Percentiles rank a stretch among this genome's conserved stretches.
These are phyloP conservation scores for Fusarium pseudograminearum DNA, from an alignment of 2,329 filamentous ascomycete species.

Conservation along the genomic window DNA sequence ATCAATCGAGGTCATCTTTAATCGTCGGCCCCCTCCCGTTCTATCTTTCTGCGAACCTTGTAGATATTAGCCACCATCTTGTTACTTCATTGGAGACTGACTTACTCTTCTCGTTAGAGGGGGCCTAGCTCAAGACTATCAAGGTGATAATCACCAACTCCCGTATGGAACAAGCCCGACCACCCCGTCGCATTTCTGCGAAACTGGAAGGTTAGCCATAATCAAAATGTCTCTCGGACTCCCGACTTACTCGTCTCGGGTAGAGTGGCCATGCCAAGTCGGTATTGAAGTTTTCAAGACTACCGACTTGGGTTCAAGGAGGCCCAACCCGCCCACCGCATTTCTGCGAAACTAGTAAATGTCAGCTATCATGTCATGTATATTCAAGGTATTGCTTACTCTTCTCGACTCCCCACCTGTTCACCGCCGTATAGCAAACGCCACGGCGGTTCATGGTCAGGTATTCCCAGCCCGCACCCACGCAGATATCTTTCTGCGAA, in stretches of 20 bases:
- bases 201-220: background rate
- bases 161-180: background rate
- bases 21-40: background rate
- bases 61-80: background rate
- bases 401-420: background rate
- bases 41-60: background rate
- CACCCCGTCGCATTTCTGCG: background rate
- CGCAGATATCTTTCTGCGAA: background rate
- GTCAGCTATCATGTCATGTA: background rate
- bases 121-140: background rate
- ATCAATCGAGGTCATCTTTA: background rate
- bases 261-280: background rate
- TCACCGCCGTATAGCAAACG: no score
- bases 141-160: no score
- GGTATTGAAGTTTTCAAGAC: background rate
- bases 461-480: background rate
- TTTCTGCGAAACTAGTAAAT: background rate
- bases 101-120: background rate
- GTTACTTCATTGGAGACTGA: background rate
- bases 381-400: background rate
- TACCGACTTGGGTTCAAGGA: background rate
- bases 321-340: background rate
- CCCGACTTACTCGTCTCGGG: background rate
- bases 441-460: background rate
- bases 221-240: background rate